Evolutionary conservation across 164 flowering plant genomes (phyloP).

Genomic region (Pachysandra terminalis): DNA sequence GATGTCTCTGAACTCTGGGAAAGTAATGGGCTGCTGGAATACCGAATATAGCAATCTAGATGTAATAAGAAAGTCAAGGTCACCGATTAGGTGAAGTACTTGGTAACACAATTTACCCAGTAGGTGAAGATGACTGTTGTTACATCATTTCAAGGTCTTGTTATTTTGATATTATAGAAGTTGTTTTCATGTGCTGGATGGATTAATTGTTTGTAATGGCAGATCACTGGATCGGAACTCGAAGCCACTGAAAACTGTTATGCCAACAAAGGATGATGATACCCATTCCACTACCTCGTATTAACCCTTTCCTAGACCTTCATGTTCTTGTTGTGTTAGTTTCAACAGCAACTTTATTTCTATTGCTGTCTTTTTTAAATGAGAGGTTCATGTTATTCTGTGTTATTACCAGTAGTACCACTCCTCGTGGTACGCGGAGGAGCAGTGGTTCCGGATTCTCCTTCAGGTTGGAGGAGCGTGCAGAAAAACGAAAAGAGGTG

Average conservation of each 20-base stretch:
- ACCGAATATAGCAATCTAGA: no score
- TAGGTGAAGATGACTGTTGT: no score
- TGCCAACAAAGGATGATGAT: slow-evolving; percentile 49
- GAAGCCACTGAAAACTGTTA: slow-evolving; percentile 21
- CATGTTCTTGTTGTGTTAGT: not conserved
- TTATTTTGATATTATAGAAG: not conserved
- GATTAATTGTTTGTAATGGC: slow-evolving; percentile 13
- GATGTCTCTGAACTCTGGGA: no score
- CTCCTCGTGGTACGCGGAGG: slow-evolving; percentile 37
- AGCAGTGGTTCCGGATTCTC: slow-evolving; percentile 51
- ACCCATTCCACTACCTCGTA: slow-evolving; percentile 61
- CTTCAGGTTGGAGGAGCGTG: slow-evolving; percentile 84
- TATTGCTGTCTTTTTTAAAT: not conserved
- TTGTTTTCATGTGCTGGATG: not conserved
- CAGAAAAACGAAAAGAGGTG: slow-evolving; percentile 86
- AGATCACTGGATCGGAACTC: slow-evolving; percentile 34
- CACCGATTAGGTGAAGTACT: no score
- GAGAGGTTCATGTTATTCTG: not conserved
- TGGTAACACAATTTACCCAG: no score
- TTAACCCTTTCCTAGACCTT: slow-evolving; percentile 11
- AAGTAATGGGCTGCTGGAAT: no score
- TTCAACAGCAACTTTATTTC: not conserved
- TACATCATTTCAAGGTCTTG: not conserved
- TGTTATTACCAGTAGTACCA: slow-evolving; percentile 34
- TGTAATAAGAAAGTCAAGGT: no score